Evolutionary conservation across 2,329 filamentous ascomycete genomes (phyloP).

Genomic region (Fusarium sp.): DNA sequence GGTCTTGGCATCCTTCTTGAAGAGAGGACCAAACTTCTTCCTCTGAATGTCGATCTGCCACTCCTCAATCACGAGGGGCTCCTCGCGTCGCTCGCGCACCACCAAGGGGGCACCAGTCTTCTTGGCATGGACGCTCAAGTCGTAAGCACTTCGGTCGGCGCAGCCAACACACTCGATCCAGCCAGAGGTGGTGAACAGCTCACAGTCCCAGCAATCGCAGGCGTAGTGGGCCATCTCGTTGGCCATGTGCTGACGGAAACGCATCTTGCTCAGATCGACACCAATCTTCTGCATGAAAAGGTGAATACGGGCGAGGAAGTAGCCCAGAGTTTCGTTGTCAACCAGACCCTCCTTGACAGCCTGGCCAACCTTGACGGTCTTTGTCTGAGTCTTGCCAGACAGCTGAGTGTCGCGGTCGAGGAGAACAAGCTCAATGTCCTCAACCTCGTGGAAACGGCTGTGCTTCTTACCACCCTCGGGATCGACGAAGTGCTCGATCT

Average conservation of each 20-base stretch:
- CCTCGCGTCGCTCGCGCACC: constrained; percentile 83
- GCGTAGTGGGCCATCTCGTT: constrained; percentile 89
- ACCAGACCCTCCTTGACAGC: constrained; percentile 86
- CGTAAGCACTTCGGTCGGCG: constrained; percentile 94
- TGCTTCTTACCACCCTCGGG: constrained; percentile 96
- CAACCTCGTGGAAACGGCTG: constrained; percentile 85
- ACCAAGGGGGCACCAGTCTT: constrained; percentile 89
- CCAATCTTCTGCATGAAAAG: constrained; percentile 91
- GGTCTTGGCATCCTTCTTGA: constrained; percentile 93
- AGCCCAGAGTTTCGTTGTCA: constrained; percentile 97
- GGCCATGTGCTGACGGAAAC: constrained; percentile 96
- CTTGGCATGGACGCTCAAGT: constrained; percentile 91
- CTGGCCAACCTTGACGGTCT: constrained; percentile 82
- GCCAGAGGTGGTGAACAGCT: constrained; percentile 89
- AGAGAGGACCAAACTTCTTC: constrained; percentile 95
- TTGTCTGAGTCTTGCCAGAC: constrained; percentile 82
- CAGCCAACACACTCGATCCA: constrained; percentile 99
- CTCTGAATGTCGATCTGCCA: constrained; percentile 90
- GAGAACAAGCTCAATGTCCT: constrained; percentile 84
- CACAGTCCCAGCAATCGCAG: constrained; percentile 97
- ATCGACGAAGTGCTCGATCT: constrained; percentile 99
- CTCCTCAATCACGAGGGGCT: constrained; percentile 85
- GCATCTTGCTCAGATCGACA: constrained; percentile 86
- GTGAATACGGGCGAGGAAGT: constrained; percentile 95
- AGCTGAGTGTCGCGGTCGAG: constrained; percentile 89